Evolutionary conservation across 164 flowering plant species (phyloP), one percentile per base, ranked within the genome.

Genomic region (Berberis thunbergii): DNA sequence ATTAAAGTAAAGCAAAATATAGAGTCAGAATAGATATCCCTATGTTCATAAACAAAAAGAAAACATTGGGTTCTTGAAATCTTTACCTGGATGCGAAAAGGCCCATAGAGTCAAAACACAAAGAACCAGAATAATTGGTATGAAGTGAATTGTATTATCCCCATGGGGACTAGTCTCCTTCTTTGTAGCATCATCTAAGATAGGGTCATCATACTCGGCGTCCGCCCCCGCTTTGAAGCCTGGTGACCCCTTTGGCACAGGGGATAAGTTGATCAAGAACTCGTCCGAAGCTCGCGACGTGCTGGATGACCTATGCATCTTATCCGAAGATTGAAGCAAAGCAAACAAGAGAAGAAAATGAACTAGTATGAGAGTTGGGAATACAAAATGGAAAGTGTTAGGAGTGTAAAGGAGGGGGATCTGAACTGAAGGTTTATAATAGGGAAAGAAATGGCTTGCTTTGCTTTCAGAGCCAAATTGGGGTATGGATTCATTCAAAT

Each of bases 51-150:
- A 48, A 48, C 50, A 48, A 48, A 48, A 48, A 4, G 50, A 48
- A 11, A 48, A 11, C 26, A 26, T 13, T 50, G 44, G 41, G 11
- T 45, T 60, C 52, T 12, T 42, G 65, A n/a, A 42, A 56, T 61
- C 8, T 58, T 54, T 74, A 70, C 69, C 60, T 54, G 80, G 78
- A 72, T 70, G 65, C 69, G 87, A 84, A 60, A 71, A 76, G 40
- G 77, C 2, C 89, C 87, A 84, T 11, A 84, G 87, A 68, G 78
- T 60, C 12, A 84, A 55, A 66, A 63, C 84, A 70, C 91, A 89
- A 11, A 79, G 56, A 66, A 82, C 9, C 52, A 86, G 59, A 52
- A 84, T 66, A 13, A 85, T 60, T 0, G 96, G 96, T 57, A 86
- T 84, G 5, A 86, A 49, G 61, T 89, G 93, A 69, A 86, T 57